Evolutionary conservation across 2,329 filamentous ascomycete species (phyloP), one percentile per base, ranked within the genome.

Genomic region (Penicillium polonicum): DNA sequence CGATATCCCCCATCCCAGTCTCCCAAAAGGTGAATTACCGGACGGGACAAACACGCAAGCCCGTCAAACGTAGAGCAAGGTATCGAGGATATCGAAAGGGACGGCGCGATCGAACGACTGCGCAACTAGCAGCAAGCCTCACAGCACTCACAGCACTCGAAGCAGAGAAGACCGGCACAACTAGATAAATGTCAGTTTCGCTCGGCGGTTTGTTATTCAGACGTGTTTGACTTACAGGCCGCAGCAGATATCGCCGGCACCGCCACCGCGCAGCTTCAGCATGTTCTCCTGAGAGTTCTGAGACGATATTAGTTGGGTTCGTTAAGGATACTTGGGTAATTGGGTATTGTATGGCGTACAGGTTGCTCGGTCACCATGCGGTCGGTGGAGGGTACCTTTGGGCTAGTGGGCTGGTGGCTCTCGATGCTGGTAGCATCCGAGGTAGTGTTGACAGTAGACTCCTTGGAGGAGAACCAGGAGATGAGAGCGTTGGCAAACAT

Each of bases 251-350:
- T 71, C 68, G 15, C 70, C 68, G 15, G 57, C 61, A 39, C 66
- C 68, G 54, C 70, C 70, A 57, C 70, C 70, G 27, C 70, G 70
- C 27, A 72, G 65, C 41, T 70, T 67, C 64, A 68, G 61, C 52
- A 55, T 53, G 19, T 62, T 60, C 58, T 67, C 59, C 42, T 66
- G 55, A 15, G 60, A 60, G 52, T 57, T 64, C 62, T 67, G 42
- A 4, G 4, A 19, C 17, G 4, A 13, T 9, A 31, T 38, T 21
- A 46, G 45, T 36, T n/a, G 29, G 10, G 4, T 31, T 12, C 4
- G 29, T 31, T 4, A 31, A 31, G 29, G 4, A 31, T 31, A 12
- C 13, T 31, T 12, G 29, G 29, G 4, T 31, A 12, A 13, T 31
- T 31, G 10, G 10, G 29, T 17, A 4, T 53, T 38, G 8, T n/a